Percentiles rank a stretch among this genome's conserved stretches.
Conservation (phyloP, 176 grass and related monocot species). For the Ensete ventricosum region DNA sequence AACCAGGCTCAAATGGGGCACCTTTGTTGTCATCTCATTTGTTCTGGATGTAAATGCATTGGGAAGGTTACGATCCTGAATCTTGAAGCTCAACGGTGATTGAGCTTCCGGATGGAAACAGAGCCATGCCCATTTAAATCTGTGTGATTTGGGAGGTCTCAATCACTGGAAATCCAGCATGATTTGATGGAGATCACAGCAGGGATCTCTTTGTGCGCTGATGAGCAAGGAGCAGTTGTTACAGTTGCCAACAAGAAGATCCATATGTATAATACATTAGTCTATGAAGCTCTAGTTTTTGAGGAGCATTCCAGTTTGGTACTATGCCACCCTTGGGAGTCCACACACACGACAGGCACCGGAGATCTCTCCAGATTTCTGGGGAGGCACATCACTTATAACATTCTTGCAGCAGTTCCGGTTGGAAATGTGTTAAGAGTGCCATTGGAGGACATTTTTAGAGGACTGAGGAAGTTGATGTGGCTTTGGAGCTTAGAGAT, state of each 20-base stretch:
- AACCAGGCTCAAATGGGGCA: not conserved
- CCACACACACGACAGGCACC: constrained; percentile 69
- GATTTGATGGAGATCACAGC: constrained; percentile 53
- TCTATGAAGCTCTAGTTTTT: constrained; percentile 64
- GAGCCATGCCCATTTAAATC: constrained; percentile 58
- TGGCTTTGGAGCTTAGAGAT: constrained; percentile 74
- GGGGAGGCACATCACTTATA: constrained; percentile 72
- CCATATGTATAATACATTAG: constrained; percentile 72
- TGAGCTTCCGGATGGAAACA: constrained; percentile 84
- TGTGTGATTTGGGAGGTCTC: constrained; percentile 63
- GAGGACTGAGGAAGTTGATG: constrained; percentile 84
- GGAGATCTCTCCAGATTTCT: constrained; percentile 85
- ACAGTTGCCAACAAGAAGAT: constrained; percentile 68
- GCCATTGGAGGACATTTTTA: constrained; percentile 76
- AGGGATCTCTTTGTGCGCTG: constrained; percentile 66
- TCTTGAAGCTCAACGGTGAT: constrained; percentile 44
- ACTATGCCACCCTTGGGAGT: constrained; percentile 44
- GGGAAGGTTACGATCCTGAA: constrained; percentile 32
- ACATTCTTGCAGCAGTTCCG: constrained; percentile 73
- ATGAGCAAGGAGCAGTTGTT: constrained; percentile 69
- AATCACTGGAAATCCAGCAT: constrained; percentile 50
- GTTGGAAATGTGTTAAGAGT: constrained; percentile 66
- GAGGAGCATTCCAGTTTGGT: constrained; percentile 51
- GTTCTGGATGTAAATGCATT: constrained; percentile 43
- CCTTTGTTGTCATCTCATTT: constrained; percentile 8